Conservation (phyloP, 1,139 yeast genomes). For the Suhomyces guaymorum region DNA sequence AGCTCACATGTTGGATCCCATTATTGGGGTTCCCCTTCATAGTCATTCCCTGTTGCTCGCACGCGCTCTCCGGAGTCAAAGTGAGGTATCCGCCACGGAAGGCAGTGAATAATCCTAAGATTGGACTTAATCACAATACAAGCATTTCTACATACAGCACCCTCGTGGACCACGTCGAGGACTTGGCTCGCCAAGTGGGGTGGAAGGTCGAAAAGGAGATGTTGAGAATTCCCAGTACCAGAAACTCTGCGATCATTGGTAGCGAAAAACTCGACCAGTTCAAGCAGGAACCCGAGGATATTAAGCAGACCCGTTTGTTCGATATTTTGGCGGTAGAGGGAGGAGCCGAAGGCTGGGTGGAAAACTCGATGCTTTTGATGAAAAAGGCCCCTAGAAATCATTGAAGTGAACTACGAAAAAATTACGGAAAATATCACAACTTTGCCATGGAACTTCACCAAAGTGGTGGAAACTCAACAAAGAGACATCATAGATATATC, state of each 20-base stretch:
- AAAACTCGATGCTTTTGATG: conserved; percentile 67
- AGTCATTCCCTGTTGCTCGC: conserved; percentile 96
- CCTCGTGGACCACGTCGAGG: conserved; percentile 80
- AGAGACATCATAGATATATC: too few species aligned
- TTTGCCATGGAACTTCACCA: too few species aligned
- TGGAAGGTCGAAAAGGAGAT: conserved; percentile 87
- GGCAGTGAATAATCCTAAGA: conserved; percentile 1
- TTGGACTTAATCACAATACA: conserved; percentile 6
- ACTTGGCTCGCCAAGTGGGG: conserved; percentile 65
- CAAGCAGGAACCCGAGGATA: conserved; percentile 28
- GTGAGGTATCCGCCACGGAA: conserved; percentile 57
- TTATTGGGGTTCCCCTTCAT: conserved; percentile 80
- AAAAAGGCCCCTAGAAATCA: conserved; percentile 45
- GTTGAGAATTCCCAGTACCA: conserved; percentile 90
- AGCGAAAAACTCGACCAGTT: conserved; percentile 32
- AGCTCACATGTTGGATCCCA: conserved; percentile 94
- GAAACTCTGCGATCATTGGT: conserved; percentile 90
- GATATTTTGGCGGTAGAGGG: conserved; percentile 72
- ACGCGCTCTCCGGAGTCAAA: conserved; percentile 75
- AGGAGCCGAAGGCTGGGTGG: conserved; percentile 91
- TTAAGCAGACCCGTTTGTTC: conserved; percentile 42
- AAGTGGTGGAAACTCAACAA: too few species aligned
- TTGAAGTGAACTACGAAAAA: too few species aligned
- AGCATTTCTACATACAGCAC: conserved; percentile 70
- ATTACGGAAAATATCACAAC: too few species aligned